A percentile compares a stretch with the other conserved stretches of the same genome.
phyloP scores from a whole-genome alignment of 179 eudicot species.

The Silene vulgaris region DNA sequence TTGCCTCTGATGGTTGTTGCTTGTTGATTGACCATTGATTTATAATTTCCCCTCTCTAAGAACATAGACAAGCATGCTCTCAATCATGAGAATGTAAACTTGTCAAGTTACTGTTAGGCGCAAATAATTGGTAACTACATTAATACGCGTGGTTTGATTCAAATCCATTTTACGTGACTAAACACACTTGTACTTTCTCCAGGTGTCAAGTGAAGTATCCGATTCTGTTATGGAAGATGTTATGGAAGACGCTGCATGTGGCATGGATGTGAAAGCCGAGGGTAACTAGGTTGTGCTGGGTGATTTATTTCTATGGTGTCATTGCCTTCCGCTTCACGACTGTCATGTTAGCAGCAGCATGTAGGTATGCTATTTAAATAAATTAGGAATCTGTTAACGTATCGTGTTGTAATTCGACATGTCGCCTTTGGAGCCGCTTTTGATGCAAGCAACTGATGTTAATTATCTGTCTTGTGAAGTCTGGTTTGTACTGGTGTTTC shows the following conservation, averaged over 20 bases:
- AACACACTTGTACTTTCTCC: background rate
- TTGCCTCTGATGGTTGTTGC: too few relatives aligned
- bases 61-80: background rate
- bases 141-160: background rate
- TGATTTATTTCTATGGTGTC: background rate
- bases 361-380: background rate
- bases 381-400: background rate
- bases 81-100: background rate
- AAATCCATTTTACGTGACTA: background rate
- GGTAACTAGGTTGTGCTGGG: background rate
- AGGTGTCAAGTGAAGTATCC: background rate
- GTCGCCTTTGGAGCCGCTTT: background rate
- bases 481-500: background rate
- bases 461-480: background rate
- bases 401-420: background rate
- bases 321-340: background rate
- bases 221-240: background rate
- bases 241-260: background rate
- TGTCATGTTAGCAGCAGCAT: background rate
- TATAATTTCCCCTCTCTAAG: too few relatives aligned
- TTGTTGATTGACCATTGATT: background rate
- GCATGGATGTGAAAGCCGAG: background rate
- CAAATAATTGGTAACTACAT: background rate
- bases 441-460: background rate
- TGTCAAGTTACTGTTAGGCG: background rate